phyloP scores from a whole-genome alignment of 1,284 basidiomycete genomes.

The Bondarzewia mesenterica region DNA sequence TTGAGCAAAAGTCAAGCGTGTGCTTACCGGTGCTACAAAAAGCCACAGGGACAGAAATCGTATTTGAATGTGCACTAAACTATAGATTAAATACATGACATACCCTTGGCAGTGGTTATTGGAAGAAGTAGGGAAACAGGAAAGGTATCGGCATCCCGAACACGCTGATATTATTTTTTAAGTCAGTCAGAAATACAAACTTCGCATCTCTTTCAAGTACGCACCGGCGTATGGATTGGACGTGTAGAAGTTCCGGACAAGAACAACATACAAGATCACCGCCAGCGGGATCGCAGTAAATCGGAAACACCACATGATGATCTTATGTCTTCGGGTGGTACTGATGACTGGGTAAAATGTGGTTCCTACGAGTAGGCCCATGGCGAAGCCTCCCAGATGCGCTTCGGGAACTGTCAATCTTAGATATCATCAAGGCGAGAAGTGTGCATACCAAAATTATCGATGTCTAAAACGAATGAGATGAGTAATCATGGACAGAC shows the following conservation, averaged over 20 bases:
- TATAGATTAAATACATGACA: slow-evolving; percentile 10
- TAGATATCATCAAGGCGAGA: neutral
- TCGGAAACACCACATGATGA: slow-evolving; percentile 72
- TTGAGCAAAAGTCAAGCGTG: neutral
- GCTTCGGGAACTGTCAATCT: slow-evolving; percentile 29
- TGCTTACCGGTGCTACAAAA: slow-evolving; percentile 1
- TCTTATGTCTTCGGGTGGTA: slow-evolving; percentile 61
- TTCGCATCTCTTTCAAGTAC: slow-evolving; percentile 14
- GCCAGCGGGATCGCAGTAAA: slow-evolving; percentile 67
- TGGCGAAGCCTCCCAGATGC: slow-evolving; percentile 72
- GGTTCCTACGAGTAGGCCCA: slow-evolving; percentile 79
- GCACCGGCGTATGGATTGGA: slow-evolving; percentile 72
- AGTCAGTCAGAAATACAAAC: neutral
- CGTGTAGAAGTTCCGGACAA: slow-evolving; percentile 86
- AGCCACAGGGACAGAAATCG: neutral
- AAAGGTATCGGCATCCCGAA: slow-evolving; percentile 83
- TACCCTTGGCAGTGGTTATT: slow-evolving; percentile 77
- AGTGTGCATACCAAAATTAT: slow-evolving; percentile 60
- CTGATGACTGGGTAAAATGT: slow-evolving; percentile 89
- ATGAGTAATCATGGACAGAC: slow-evolving; percentile 1
- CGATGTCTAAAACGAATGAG: slow-evolving; percentile 41
- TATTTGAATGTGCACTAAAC: neutral
- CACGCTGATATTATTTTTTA: slow-evolving; percentile 48
- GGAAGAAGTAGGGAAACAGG: slow-evolving; percentile 72
- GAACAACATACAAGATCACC: slow-evolving; percentile 74